Conservation (phyloP, 2,329 filamentous ascomycete genomes). For the Helminthosporium solani region DNA sequence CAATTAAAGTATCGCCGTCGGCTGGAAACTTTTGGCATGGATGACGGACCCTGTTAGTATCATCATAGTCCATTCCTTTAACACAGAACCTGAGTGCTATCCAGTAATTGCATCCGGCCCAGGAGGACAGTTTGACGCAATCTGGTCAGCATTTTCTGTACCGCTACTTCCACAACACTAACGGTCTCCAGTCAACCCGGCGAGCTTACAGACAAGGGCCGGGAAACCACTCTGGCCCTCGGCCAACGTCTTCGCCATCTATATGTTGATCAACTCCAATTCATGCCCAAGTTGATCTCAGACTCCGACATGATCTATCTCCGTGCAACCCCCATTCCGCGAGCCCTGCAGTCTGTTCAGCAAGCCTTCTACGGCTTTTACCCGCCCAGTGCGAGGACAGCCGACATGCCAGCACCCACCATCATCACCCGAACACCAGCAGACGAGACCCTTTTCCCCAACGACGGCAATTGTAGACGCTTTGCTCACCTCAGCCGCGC, state of each 20-base stretch:
- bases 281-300: constrained; percentile 49
- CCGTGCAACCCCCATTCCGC: constrained; percentile 51
- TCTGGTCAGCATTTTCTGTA: constrained; percentile 64
- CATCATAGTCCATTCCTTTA: constrained; percentile 1
- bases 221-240: constrained; percentile 51
- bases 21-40: constrained; percentile 75
- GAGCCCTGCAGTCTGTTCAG: constrained; percentile 53
- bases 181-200: constrained; percentile 43
- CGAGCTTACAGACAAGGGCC: constrained; percentile 53
- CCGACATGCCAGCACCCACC: constrained; percentile 46
- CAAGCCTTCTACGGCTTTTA: constrained; percentile 54
- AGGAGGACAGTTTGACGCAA: constrained; percentile 68
- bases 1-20: constrained; percentile 65
- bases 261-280: constrained; percentile 52
- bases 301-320: constrained; percentile 48
- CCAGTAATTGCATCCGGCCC: constrained; percentile 65
- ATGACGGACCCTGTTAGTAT: constrained; percentile 60
- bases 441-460: constrained; percentile 54
- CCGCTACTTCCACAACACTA: constrained; percentile 2
- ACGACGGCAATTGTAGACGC: constrained; percentile 51
- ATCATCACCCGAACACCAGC: constrained; percentile 48
- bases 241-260: constrained; percentile 51
- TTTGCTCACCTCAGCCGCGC: constrained; percentile 50
- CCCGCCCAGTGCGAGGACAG: constrained; percentile 44
- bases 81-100: not conserved